Base-by-base conservation (phyloP, 805 yeast species). In the Tetrapisispora iriomotensis region DNA sequence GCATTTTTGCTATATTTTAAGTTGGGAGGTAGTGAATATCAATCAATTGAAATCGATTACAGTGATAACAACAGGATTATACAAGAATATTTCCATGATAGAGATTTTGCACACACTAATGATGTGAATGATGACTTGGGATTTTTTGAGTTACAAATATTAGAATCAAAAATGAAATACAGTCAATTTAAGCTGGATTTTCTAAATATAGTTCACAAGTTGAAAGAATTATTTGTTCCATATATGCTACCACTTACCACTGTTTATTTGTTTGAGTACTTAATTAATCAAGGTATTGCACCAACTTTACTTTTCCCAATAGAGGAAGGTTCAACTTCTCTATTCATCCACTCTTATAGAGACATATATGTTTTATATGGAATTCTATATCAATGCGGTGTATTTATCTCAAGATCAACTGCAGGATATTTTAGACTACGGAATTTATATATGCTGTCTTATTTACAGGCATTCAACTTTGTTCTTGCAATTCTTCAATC, bases 321-420 rank as follows among this genome's bases (percentile, higher is more conserved):
- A 4, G 74, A 76, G 1, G 18, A 24, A 37, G 21, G 22, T 43
- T 6, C 3, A 15, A 4, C 42, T 41, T 38, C 50, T 46, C 7
- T 68, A 81, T 56, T 94, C 94, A 83, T 87, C 51, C 53, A 62
- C 2, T 63, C 72, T 15, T 85, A 73, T 56, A 70, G 96, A 45
- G 97, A 90, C 51, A 81, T 84, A 3, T 90, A 90, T 57, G 97
- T 90, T 12, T 77, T 86, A 0, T 90, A 90, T 54, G 94, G 95
- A 7, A 80, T 94, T 3, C 59, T 88, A 4, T 90, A 90, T 51
- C 97, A 90, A 58, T 55, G 86, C 3, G 98, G 98, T 8, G 98
- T 90, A 0, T 87, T 90, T 52, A 72, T 90, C 1, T 86, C 96
- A 3, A 67, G 97, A 41, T 84, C 96, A 0, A 84, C 95, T 1